Evolutionary conservation across 164 flowering plant species (phyloP), one percentile per base, ranked within the genome.

Genomic region (Tetrastigma voinierianum): DNA sequence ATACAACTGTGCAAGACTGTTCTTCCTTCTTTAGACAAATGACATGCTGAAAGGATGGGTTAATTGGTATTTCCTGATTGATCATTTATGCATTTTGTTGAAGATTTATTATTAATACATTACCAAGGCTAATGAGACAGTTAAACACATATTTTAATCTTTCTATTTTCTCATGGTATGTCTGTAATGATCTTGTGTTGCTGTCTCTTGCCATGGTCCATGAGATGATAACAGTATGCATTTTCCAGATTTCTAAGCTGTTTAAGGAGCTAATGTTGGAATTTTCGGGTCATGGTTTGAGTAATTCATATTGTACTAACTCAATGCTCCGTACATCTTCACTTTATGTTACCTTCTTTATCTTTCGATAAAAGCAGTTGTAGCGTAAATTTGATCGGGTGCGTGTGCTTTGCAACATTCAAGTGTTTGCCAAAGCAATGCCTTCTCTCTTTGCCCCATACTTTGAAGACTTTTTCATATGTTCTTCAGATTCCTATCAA

Each of bases 321-420:
- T 32, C 40, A 32, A 32, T 32, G 40, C 40, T 32, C 40, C 3
- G 6, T 3, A 32, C n/a, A 32, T 32, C 7, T 32, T 32, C 40
- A 3, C 40, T 32, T 32, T 32, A 32, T 32, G 40, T 32, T 32
- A 32, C 40, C 40, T 32, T 32, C 7, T 32, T 32, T 2, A 32
- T 1, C 40, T 32, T 32, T 32, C 40, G 40, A 32, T 32, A 3
- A 47, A 59, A 47, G 20, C 40, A 70, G 59, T 25, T 51, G 59
- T n/a, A n/a, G n/a, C n/a, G 32, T 65, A 46, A 77, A n/a, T 61
- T 54, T 55, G 53, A 23, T 73, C 49, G 17, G 17, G 20, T 74
- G 72, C 90, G 93, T 98, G 93, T 89, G n/a, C 93, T 96, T 56
- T 87, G 93, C 78, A 93, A 96, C 74, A 85, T 93, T 75, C 96